phyloP scores from a whole-genome alignment of 1,284 basidiomycete genomes.

The Cutaneotrichosporon mucoides region DNA sequence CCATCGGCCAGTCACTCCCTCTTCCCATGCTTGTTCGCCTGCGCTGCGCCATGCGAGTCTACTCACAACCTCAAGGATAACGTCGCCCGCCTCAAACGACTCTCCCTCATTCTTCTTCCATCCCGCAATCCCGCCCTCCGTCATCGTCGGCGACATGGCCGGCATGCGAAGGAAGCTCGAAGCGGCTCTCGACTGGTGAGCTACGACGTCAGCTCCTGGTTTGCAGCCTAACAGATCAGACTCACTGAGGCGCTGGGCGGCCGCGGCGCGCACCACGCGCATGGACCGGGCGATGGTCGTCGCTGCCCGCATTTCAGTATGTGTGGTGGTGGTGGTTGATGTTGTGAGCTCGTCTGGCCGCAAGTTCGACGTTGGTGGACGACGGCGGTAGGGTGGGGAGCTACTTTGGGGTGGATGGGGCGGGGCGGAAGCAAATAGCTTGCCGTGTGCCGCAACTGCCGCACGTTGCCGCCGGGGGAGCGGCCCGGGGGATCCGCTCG shows the following conservation, averaged over 20 bases:
- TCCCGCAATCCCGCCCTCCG: constrained; percentile 84
- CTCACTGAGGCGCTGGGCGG: neutral
- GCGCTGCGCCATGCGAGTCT: too few species aligned
- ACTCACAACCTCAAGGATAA: constrained; percentile 87
- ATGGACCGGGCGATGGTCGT: neutral
- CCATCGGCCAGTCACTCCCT: too few species aligned
- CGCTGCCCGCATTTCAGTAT: constrained; percentile 7
- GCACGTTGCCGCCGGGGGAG: neutral
- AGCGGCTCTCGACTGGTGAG: neutral
- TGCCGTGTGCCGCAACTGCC: constrained; percentile 5
- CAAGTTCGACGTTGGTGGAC: too few species aligned
- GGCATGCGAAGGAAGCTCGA: constrained; percentile 76
- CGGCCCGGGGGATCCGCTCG: constrained; percentile 2
- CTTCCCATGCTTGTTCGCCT: too few species aligned
- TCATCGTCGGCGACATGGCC: constrained; percentile 99
- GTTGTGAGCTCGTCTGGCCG: too few species aligned
- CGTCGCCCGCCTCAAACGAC: constrained; percentile 76
- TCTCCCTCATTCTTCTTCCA: constrained; percentile 95
- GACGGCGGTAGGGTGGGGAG: neutral
- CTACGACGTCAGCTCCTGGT: neutral
- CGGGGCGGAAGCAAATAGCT: neutral
- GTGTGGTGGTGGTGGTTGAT: too few species aligned
- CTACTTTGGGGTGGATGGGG: too few species aligned
- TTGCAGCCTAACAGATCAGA: too few species aligned
- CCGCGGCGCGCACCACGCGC: neutral